Percentiles rank a stretch among this genome's conserved stretches.
Conservation (phyloP, 306 rosid species). For the Fragaria iinumae region DNA sequence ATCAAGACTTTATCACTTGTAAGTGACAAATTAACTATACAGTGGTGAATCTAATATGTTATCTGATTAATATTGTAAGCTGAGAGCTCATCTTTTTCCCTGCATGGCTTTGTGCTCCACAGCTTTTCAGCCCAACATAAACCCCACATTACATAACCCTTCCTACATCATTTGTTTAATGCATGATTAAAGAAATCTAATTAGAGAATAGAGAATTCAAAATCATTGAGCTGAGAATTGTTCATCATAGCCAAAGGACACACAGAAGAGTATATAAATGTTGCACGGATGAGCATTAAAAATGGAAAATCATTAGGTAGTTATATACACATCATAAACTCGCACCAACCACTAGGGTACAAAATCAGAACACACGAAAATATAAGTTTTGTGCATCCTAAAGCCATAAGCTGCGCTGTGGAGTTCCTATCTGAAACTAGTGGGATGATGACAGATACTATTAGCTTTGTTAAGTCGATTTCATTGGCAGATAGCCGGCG, state of each 20-base stretch:
- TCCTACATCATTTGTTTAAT: slow-evolving; percentile 6
- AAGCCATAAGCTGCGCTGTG: not conserved
- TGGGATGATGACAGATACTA: not conserved
- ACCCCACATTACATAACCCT: not conserved
- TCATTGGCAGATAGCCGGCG: not conserved
- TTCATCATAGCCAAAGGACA: slow-evolving; percentile 3
- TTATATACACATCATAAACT: not conserved
- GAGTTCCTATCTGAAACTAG: not conserved
- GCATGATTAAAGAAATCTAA: not conserved
- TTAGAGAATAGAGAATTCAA: not conserved
- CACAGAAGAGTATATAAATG: not conserved
- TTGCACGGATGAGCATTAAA: slow-evolving; percentile 3
- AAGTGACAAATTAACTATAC: not conserved
- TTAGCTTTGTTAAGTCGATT: not conserved
- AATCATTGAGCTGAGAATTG: slow-evolving; percentile 12
- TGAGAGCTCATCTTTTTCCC: slow-evolving; percentile 11
- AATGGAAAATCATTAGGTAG: not conserved
- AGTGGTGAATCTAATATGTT: slow-evolving; percentile 4
- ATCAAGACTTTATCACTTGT: not conserved
- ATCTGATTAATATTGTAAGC: not conserved
- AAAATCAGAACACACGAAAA: not conserved
- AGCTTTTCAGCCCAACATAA: slow-evolving; percentile 5
- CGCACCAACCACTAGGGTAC: not conserved
- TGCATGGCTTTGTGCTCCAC: slow-evolving; percentile 8
- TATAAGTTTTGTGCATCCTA: not conserved